Conservation (phyloP, 2,329 filamentous ascomycete genomes). For the Graphium sp. region DNA sequence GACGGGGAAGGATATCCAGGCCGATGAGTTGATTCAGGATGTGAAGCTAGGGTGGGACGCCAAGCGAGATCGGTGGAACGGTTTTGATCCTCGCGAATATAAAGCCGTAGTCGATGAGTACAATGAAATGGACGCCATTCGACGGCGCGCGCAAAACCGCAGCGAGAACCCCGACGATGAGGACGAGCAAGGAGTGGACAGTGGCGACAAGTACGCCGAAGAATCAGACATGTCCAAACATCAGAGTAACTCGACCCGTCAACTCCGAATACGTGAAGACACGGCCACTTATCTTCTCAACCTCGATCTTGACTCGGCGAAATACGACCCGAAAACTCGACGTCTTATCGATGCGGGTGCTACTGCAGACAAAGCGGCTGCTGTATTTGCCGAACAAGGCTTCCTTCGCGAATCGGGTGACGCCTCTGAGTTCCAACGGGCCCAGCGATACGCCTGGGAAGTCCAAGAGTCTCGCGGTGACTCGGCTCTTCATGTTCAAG, state of each 20-base stretch:
- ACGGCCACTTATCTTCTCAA: constrained; percentile 95
- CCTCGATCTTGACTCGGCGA: constrained; percentile 86
- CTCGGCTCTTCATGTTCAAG: constrained; percentile 77
- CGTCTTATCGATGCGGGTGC: constrained; percentile 78
- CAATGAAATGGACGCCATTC: constrained; percentile 66
- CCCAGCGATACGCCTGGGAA: constrained; percentile 88
- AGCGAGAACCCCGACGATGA: constrained; percentile 31
- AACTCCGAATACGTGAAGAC: constrained; percentile 84
- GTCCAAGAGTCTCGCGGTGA: constrained; percentile 68
- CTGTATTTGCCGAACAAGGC: constrained; percentile 80
- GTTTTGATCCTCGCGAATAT: constrained; percentile 86
- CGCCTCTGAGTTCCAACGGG: constrained; percentile 79
- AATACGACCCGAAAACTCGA: constrained; percentile 93
- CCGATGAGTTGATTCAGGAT: constrained; percentile 75
- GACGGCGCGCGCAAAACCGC: constrained; percentile 33
- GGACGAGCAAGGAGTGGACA: constrained; percentile 18
- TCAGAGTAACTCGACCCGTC: constrained; percentile 77
- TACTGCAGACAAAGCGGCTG: constrained; percentile 61
- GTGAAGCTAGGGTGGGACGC: constrained; percentile 89
- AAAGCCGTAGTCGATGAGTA: constrained; percentile 76
- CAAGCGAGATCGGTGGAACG: constrained; percentile 95
- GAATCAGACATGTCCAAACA: constrained; percentile 94
- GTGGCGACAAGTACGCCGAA: constrained; percentile 67
- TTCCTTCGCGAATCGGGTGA: constrained; percentile 82
- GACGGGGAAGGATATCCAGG: constrained; percentile 85